These are phyloP conservation scores for Pinus albicaulis DNA, from an alignment of 75 land plant species.

Conservation along the genomic window DNA sequence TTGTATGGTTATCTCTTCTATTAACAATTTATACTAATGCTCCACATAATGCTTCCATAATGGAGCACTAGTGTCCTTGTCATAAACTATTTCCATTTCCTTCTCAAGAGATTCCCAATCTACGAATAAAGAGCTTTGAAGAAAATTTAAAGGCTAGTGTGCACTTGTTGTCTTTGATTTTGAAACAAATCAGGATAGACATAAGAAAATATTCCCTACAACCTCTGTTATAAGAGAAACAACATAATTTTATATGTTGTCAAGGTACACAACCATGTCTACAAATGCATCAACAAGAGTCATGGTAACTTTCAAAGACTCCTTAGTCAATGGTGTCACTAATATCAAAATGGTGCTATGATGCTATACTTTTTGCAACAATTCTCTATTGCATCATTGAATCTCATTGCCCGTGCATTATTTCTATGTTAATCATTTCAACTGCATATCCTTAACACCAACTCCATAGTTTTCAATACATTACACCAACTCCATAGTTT, in stretches of 20 bases:
- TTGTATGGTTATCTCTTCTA: background rate
- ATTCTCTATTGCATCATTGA: no score
- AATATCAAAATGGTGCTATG: no score
- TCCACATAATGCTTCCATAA: constrained; percentile 41
- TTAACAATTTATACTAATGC: constrained; percentile 39
- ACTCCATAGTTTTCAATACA: no score
- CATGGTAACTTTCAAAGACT: constrained; percentile 32
- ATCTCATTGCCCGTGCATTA: no score
- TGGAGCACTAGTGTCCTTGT: constrained; percentile 12
- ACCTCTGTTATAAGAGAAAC: constrained; percentile 41
- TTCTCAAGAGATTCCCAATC: constrained; percentile 49
- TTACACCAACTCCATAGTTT: no score
- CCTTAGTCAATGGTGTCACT: no score
- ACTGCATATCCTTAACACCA: no score
- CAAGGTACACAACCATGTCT: constrained; percentile 30
- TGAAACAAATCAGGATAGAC: constrained; percentile 38
- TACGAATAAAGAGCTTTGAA: constrained; percentile 27
- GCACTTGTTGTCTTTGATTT: no score
- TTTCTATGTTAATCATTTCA: no score
- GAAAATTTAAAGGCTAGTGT: constrained; percentile 24
- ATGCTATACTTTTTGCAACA: no score
- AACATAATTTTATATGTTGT: constrained; percentile 33
- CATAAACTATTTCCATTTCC: constrained; percentile 25
- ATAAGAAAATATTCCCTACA: constrained; percentile 37
- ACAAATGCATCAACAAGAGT: constrained; percentile 47